Base-by-base conservation (phyloP, 768 basidiomycete species). In the Rubroboletus pulcherrimus region DNA sequence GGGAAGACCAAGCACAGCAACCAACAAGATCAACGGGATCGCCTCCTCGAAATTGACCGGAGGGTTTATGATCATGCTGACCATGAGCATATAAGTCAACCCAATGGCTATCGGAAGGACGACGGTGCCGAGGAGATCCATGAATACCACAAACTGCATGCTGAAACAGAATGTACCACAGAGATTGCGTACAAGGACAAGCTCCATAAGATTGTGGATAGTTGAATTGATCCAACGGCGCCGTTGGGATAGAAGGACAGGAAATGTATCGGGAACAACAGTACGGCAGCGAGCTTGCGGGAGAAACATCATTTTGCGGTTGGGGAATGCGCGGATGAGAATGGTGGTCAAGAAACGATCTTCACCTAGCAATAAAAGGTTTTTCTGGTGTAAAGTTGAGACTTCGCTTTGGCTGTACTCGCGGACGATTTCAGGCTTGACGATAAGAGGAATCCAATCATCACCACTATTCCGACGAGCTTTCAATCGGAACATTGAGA, bases 81-180 rank as follows among this genome's bases (percentile, higher is more conserved):
- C 85, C 68, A 97, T 85, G 45, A 98, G 85, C 53, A 86, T 81
- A 68, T 93, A 93, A 3, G 97, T 98, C 49, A 99, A 79, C 51
- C 80, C 75, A 65, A 99, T 97, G 59, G 96, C 96, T 65, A 98
- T 85, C 29, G 97, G 97, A 17, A 98, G 82, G 21, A 97, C 94
- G 63, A 93, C 83, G 3, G 92, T 95, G 56, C 91, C 91, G 56
- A 94, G 74, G 42, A 95, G 82, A 71, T 98, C 94, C 91, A 98
- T 94, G 76, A 96, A 93, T 51, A 98, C 94, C 71, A 98, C 87
- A 72, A 98, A 98, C 71, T 98, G 97, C 95, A 98, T 98, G 74
- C 93, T 97, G 76, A 98, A 98, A 78, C 97, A 99, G 74, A 99
- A 99, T 31, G 96, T 98, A 35, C 97, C 97, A 72, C 97, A 98